phyloP scores from a whole-genome alignment of 352 stramenopile genomes.

The Phytophthora pluvialis region DNA sequence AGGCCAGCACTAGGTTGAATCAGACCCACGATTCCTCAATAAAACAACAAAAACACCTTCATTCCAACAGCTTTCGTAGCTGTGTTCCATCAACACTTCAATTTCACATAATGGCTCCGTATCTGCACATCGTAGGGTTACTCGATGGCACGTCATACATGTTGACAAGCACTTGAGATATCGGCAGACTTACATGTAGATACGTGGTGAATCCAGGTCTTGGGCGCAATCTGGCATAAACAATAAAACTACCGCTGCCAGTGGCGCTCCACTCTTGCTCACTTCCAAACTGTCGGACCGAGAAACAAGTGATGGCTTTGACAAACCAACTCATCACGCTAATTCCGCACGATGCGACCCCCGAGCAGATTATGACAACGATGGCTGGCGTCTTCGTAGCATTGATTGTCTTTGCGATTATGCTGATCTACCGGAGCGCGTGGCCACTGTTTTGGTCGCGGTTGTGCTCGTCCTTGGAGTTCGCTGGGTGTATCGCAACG shows the following conservation, averaged over 20 bases:
- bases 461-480: conserved; percentile 19
- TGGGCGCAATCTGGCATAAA: not conserved
- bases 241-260: too few relatives aligned
- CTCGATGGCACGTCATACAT: not conserved
- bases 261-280: not conserved
- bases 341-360: conserved; percentile 42
- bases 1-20: too few relatives aligned
- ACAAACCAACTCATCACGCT: conserved; percentile 19
- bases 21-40: too few relatives aligned
- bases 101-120: too few relatives aligned
- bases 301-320: conserved; percentile 10
- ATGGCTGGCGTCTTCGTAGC: conserved; percentile 7
- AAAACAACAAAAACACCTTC: too few relatives aligned
- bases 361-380: conserved; percentile 18
- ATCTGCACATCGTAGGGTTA: not conserved
- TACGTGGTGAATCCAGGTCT: not conserved
- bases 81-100: too few relatives aligned
- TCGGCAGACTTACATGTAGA: not conserved
- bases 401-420: conserved; percentile 10
- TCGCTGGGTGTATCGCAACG: conserved; percentile 66
- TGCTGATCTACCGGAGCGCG: conserved; percentile 15
- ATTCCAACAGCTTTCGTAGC: too few relatives aligned
- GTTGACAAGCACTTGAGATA: not conserved
- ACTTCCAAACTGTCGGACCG: not conserved
- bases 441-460: conserved; percentile 22